Base-by-base conservation (phyloP, 148 eudicot genomes). In the Silene conica region DNA sequence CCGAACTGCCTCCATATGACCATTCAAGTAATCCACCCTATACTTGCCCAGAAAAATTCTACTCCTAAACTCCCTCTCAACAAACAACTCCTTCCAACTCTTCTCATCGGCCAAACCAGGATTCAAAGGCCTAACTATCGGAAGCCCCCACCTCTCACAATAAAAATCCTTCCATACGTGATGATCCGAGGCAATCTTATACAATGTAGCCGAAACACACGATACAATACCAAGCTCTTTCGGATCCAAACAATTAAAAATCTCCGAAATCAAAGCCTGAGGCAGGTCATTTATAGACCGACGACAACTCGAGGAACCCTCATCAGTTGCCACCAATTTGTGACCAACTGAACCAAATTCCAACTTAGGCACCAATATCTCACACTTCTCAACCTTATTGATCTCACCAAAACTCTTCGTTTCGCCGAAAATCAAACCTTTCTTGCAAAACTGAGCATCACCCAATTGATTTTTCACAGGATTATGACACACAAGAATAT, bases 61-160 rank as follows among this genome's bases (percentile, higher is more conserved):
- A 79, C 97, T 92, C 78, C 91, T 87, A 71, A 80, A 90, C 74
- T 95, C 97, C 74, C 90, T 87, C 89, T 92, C 97, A 3, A 89
- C 90, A 90, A 95, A 92, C 52, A 92, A 83, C 22, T 92, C 92
- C 83, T 92, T 95, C 99, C 99, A 95, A 13, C 92, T 82, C 79
- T 89, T 92, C 84, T 90, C 94, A 63, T 85, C 84, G 0, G 85
- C 65, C 54, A 68, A 54, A 46, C 82, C 90, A 2, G 83, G 71
- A 56, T 65, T 85, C 41, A 85, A 25, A 31, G 83, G 80, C 28
- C 74, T 78, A 0, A 79, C 56, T 15, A 82, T 46, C 19, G 99
- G 97, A 41, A 85, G 87, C 57, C 96, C 99, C 99, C 99, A 95
- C 67, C 97, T 83, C 84, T 95, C 96, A 57, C 84, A 87, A 77